Evolutionary conservation across 441 rosid species (phyloP), one percentile per base, ranked within the genome.

Genomic region (Mallotus repandus): DNA sequence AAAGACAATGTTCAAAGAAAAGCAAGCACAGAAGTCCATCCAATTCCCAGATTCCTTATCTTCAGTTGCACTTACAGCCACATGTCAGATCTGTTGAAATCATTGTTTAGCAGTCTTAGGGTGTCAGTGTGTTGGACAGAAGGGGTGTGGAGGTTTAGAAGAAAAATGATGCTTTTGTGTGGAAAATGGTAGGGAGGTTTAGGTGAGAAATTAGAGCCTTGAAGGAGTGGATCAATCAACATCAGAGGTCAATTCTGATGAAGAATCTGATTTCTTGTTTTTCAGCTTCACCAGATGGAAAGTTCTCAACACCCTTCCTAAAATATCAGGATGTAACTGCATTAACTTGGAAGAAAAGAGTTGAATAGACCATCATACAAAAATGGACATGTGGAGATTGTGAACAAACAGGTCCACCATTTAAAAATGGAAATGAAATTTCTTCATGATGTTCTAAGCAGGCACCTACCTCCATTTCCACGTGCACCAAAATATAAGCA

Each of bases 401-500:
- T 46, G 48, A 15, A 18, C 43, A 38, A 69, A 58, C 41, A 53
- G 55, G 43, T 35, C 57, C n/a, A 21, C 29, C 62, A 55, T 45
- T 56, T 54, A 21, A 9, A 38, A 71, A 60, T 38, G 41, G 3
- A 59, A 18, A 63, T 16, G 56, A 29, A 73, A 64, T 15, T 35
- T 75, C 6, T 67, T 73, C 63, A 74, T 8, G 55, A 67, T 18
- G 32, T 35, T 50, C 29, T 67, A 65, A 54, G 52, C 49, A 78
- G 71, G 73, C 87, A 95, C 97, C 97, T 92, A 95, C 98, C 98
- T 92, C 89, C 91, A 86, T 76, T 89, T 73, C 88, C 90, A 69
- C 86, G 91, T 71, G 85, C 82, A 59, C 92, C 96, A 82, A 95
- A 89, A 80, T 72, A 76, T 48, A 76, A 77, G 74, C 80, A 72